Evolutionary conservation across 2,329 filamentous ascomycete genomes (phyloP).

Genomic region (Blastomyces emzantsi): DNA sequence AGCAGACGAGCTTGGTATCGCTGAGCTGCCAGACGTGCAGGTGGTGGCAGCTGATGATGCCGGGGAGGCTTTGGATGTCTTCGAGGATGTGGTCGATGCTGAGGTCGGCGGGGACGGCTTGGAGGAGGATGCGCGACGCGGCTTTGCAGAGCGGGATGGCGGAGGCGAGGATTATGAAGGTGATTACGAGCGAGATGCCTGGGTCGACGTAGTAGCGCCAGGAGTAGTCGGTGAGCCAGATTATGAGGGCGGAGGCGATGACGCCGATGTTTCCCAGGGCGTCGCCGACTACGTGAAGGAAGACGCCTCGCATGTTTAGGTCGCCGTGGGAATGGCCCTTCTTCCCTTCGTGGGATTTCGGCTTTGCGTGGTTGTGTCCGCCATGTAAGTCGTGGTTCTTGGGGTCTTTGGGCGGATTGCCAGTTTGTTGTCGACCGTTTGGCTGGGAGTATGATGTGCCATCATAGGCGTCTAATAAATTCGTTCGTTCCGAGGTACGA

Average conservation of each 20-base stretch:
- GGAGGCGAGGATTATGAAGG: constrained; percentile 55
- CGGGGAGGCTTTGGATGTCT: constrained; percentile 76
- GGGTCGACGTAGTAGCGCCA: constrained; percentile 87
- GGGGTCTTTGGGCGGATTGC: constrained; percentile 11
- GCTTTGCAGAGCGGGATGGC: constrained; percentile 45
- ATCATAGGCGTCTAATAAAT: constrained; percentile 37
- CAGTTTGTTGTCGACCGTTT: constrained; percentile 18
- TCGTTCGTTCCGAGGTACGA: constrained; percentile 38
- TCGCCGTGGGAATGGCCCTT: constrained; percentile 50
- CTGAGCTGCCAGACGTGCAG: constrained; percentile 97
- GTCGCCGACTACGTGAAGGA: constrained; percentile 51
- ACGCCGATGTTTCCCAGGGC: constrained; percentile 42
- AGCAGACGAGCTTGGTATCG: constrained; percentile 88
- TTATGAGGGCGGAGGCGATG: constrained; percentile 62
- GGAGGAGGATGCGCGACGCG: constrained; percentile 69
- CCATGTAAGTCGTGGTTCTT: constrained; percentile 46
- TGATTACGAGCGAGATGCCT: constrained; percentile 87
- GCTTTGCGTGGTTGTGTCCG: constrained; percentile 69
- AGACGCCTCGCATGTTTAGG: constrained; percentile 83
- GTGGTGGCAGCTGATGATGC: constrained; percentile 86
- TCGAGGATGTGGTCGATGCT: constrained; percentile 83
- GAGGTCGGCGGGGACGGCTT: constrained; percentile 85
- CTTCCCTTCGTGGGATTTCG: constrained; percentile 51
- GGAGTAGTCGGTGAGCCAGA: constrained; percentile 78
- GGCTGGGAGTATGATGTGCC: constrained; percentile 25